Conservation (phyloP, 495 filamentous ascomycete genomes). For the Podospora appendiculata region DNA sequence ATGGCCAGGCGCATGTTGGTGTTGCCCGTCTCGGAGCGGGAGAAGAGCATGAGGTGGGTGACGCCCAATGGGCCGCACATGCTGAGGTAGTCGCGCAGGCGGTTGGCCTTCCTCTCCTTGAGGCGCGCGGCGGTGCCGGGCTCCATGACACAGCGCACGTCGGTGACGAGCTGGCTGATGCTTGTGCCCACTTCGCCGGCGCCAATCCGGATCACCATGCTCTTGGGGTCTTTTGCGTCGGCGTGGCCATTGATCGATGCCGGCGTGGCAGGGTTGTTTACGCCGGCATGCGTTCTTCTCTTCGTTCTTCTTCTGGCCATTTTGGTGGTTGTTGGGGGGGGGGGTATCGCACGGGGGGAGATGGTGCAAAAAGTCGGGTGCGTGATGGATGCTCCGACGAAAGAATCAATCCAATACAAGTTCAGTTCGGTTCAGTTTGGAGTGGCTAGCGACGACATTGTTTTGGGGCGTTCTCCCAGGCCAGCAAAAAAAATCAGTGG, state of each 20-base stretch:
- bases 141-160: slow-evolving; percentile 92
- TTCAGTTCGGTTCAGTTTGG: too few species aligned
- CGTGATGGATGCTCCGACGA: background rate
- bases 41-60: slow-evolving; percentile 90
- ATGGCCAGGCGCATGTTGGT: slow-evolving; percentile 86
- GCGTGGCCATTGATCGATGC: slow-evolving; percentile 29
- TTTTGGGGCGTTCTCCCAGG: background rate
- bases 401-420: background rate
- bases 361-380: slow-evolving; percentile 1
- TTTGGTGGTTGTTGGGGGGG: slow-evolving; percentile 12
- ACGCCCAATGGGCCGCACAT: slow-evolving; percentile 96
- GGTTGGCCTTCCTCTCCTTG: slow-evolving; percentile 83
- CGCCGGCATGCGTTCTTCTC: slow-evolving; percentile 77
- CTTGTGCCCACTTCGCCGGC: slow-evolving; percentile 88
- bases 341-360: background rate
- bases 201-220: slow-evolving; percentile 96
- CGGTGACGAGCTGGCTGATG: slow-evolving; percentile 83
- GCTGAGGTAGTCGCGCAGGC: slow-evolving; percentile 82
- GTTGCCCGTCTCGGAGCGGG: slow-evolving; percentile 79
- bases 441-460: too few species aligned
- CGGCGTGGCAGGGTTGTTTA: slow-evolving; percentile 47
- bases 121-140: slow-evolving; percentile 84
- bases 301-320: slow-evolving; percentile 83
- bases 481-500: slow-evolving; percentile 21
- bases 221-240: slow-evolving; percentile 66